phyloP scores from a whole-genome alignment of 2,329 filamentous ascomycete genomes.

The Hypoxylon sp. region DNA sequence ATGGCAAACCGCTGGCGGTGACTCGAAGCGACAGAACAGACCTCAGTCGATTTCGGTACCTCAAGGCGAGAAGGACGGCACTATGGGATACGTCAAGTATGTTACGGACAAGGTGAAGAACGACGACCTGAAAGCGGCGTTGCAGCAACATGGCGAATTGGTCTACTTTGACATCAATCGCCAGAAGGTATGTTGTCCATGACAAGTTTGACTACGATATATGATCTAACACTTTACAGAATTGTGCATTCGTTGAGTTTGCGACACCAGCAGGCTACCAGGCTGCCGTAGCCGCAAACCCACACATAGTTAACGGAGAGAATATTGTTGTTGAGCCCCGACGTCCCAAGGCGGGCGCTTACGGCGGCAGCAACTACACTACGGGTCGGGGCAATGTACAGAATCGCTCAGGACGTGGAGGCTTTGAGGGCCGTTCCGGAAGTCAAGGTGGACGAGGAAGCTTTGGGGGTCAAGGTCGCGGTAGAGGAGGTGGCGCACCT shows the following conservation, averaged over 20 bases:
- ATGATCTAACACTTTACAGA: slow-evolving; percentile 67
- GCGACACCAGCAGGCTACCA: slow-evolving; percentile 84
- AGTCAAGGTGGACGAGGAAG: slow-evolving; percentile 77
- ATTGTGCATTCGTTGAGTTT: slow-evolving; percentile 97
- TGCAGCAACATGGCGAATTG: slow-evolving; percentile 80
- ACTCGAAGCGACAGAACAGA: slow-evolving; percentile 87
- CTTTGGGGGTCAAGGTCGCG: slow-evolving; percentile 76
- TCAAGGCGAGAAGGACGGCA: slow-evolving; percentile 78
- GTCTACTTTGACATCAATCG: slow-evolving; percentile 84
- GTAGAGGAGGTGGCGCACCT: slow-evolving; percentile 71
- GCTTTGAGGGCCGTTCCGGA: slow-evolving; percentile 72
- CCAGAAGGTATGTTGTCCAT: slow-evolving; percentile 75
- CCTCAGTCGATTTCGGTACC: slow-evolving; percentile 74
- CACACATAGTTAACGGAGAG: slow-evolving; percentile 86
- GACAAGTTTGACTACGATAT: slow-evolving; percentile 33
- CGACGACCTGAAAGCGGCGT: slow-evolving; percentile 76
- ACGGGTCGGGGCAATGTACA: slow-evolving; percentile 72
- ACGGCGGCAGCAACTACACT: slow-evolving; percentile 77
- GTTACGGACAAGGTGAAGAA: slow-evolving; percentile 90
- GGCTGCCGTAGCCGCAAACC: slow-evolving; percentile 86
- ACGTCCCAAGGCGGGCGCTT: slow-evolving; percentile 79
- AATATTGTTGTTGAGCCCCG: slow-evolving; percentile 91
- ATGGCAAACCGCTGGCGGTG: slow-evolving; percentile 90
- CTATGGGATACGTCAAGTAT: slow-evolving; percentile 94
- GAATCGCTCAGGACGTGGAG: slow-evolving; percentile 75